Base-by-base conservation (phyloP, 2,329 filamentous ascomycete species). In the Fusarium piperis region DNA sequence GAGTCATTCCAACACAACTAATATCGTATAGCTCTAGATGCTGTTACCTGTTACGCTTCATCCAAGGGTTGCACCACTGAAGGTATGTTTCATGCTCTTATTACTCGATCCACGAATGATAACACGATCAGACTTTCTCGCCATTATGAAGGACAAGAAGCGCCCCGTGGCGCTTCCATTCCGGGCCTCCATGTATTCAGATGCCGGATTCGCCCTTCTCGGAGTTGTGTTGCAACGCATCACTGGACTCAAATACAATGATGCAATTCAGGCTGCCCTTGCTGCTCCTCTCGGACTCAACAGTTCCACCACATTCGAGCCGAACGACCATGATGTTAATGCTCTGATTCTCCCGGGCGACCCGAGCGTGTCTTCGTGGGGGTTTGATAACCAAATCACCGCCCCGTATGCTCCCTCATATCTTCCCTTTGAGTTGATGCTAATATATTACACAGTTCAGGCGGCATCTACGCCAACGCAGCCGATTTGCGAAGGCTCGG, bases 151-250 rank as follows among this genome's bases (percentile, higher is more conserved):
- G 30, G 16, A 65, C 15, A 13, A 39, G 52, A 55, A 44, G 30
- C 64, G 38, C 33, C 51, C 59, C 33, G 68, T 28, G 2, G 53
- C n/a, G 30, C 36, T 51, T 35, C 63, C 59, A 12, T 67, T 41
- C 23, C 63, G 33, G 8, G 41, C 33, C 9, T 18, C 67, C 26
- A 33, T 68, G 9, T 72, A 72, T 46, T 72, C 70, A 4, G 69
- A 70, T 44, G 64, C 15, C 3, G 69, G 64, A 5, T 74, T 61
- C 18, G 33, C 39, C 12, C 16, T 66, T 3, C 28, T 70, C 7
- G 64, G 60, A 7, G 36, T 44, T 10, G 51, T 72, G 1, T n/a
- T 72, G 18, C 64, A 67, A 8, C 61, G 62, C 28, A 58, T 30
- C n/a, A 60, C 26, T 1, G 59, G 51, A 2, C 15, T 44, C 1